phyloP scores from a whole-genome alignment of 768 basidiomycete genomes.

The Phylloporus arenicola region DNA sequence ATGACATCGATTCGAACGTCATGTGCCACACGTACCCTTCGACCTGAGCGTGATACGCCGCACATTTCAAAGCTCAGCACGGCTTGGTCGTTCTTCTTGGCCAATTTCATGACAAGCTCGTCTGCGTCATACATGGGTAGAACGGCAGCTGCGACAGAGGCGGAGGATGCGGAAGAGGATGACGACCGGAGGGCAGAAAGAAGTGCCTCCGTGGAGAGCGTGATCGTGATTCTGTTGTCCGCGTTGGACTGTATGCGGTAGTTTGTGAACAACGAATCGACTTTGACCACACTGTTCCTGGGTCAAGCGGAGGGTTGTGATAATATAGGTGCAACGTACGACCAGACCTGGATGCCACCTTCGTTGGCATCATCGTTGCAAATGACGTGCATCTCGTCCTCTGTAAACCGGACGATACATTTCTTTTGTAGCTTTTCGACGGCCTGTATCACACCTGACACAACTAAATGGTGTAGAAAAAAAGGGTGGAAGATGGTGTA shows the following conservation, averaged over 20 bases:
- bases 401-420: constrained; percentile 77
- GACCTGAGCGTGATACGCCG: constrained; percentile 57
- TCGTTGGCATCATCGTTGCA: constrained; percentile 77
- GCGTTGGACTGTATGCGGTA: constrained; percentile 88
- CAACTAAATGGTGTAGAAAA: background rate
- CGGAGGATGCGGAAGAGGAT: constrained; percentile 42
- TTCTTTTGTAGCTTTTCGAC: constrained; percentile 81
- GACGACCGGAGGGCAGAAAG: constrained; percentile 68
- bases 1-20: constrained; percentile 81
- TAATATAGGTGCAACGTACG: constrained; percentile 40
- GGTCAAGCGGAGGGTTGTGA: constrained; percentile 4
- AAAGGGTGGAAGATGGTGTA: constrained; percentile 3
- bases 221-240: constrained; percentile 72
- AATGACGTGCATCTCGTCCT: constrained; percentile 72
- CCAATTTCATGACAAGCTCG: constrained; percentile 75
- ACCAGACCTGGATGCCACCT: constrained; percentile 87
- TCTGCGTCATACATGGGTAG: constrained; percentile 44
- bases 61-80: constrained; percentile 73
- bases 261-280: constrained; percentile 60
- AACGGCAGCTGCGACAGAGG: constrained; percentile 27
- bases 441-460: constrained; percentile 68
- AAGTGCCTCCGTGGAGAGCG: constrained; percentile 69
- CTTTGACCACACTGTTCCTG: constrained; percentile 51
- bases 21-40: constrained; percentile 62
- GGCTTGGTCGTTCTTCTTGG: constrained; percentile 79